phyloP scores from a whole-genome alignment of 2,329 filamentous ascomycete species.

The Phyllosticta ampelicida region DNA sequence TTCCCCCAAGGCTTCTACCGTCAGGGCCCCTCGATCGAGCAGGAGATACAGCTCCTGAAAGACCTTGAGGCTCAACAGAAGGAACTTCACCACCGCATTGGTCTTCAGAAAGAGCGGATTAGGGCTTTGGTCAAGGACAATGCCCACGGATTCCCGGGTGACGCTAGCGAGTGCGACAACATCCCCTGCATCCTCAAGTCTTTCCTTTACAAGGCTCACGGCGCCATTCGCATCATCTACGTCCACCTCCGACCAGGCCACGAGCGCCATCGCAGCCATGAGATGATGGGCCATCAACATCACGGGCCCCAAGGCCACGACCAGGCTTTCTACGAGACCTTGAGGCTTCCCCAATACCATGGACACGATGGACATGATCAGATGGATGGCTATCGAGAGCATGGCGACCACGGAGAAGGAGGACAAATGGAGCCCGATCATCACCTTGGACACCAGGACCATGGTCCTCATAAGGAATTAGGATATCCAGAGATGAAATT shows the following conservation, averaged over 20 bases:
- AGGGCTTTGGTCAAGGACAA: slow-evolving; percentile 21
- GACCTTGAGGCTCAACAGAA: slow-evolving; percentile 29
- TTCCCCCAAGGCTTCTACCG: slow-evolving; percentile 7
- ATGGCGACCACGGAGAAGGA: slow-evolving; percentile 12
- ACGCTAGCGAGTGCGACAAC: slow-evolving; percentile 33
- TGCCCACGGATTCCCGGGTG: slow-evolving; percentile 24
- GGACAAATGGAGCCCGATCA: not conserved
- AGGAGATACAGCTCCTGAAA: slow-evolving; percentile 31
- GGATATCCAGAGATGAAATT: not conserved
- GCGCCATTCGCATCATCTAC: slow-evolving; percentile 22
- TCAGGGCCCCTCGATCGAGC: slow-evolving; percentile 20
- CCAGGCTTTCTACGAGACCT: slow-evolving; percentile 10
- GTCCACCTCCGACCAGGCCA: slow-evolving; percentile 20
- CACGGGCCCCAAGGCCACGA: slow-evolving; percentile 16
- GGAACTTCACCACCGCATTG: slow-evolving; percentile 27
- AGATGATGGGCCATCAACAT: slow-evolving; percentile 14
- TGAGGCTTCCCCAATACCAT: not conserved
- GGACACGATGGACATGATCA: not conserved
- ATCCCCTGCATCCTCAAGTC: slow-evolving; percentile 33
- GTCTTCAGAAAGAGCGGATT: slow-evolving; percentile 26
- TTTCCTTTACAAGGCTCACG: slow-evolving; percentile 25
- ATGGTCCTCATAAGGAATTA: slow-evolving; percentile 12
- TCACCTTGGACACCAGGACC: too few species aligned
- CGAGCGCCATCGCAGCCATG: slow-evolving; percentile 12
- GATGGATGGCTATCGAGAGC: not conserved